Evolutionary conservation across 495 filamentous ascomycete genomes (phyloP).

Genomic region (Lepraria neglecta): DNA sequence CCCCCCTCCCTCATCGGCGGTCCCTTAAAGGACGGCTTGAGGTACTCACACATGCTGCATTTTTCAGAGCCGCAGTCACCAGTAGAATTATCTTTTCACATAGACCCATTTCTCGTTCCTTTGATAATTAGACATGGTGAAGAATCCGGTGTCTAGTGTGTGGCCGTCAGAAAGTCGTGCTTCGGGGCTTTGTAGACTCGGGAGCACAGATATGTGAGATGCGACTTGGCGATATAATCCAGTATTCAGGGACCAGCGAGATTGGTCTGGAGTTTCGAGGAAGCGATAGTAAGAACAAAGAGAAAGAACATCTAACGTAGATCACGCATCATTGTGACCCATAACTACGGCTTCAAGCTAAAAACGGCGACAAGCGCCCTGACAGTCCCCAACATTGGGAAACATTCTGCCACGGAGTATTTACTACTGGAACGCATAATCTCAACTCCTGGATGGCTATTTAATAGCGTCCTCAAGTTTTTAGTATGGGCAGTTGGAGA

Average conservation of each 20-base stretch:
- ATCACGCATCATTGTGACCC: neutral
- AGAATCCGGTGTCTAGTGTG: neutral
- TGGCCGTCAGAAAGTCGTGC: slow-evolving; percentile 2
- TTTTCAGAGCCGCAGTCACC: neutral
- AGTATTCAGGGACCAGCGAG: neutral
- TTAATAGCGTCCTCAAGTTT: too few species aligned
- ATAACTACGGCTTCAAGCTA: slow-evolving; percentile 1
- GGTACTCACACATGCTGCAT: slow-evolving; percentile 19
- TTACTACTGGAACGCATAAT: neutral
- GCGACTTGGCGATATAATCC: neutral
- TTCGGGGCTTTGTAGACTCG: neutral
- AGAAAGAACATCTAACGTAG: neutral
- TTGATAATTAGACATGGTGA: slow-evolving; percentile 2
- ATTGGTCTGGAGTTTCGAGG: neutral
- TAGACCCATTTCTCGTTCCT: neutral
- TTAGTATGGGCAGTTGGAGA: too few species aligned
- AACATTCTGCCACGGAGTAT: neutral
- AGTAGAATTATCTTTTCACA: neutral
- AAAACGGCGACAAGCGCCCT: slow-evolving; percentile 6
- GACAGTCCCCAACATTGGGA: neutral
- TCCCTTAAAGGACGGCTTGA: too few species aligned
- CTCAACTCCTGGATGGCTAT: too few species aligned
- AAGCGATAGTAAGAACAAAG: neutral
- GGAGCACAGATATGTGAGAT: neutral
- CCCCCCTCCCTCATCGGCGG: too few species aligned